These are phyloP conservation scores for Capsicum baccatum DNA, from an alignment of 257 asterid species.

Conservation along the genomic window DNA sequence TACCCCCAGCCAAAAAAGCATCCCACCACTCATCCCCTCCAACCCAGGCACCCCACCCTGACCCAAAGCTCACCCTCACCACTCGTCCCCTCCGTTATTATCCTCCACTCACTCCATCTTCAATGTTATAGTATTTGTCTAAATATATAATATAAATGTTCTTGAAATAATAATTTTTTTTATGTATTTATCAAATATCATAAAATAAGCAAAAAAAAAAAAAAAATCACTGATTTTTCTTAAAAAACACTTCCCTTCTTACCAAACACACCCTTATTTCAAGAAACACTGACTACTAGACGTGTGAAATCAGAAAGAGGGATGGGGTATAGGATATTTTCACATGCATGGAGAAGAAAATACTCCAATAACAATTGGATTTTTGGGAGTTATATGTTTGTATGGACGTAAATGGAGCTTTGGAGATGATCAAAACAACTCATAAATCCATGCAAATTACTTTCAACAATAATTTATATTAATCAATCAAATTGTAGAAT, in stretches of 20 bases:
- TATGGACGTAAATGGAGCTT: constrained; percentile 35
- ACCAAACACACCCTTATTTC: neutral
- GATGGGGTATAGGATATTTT: neutral
- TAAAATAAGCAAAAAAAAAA: neutral
- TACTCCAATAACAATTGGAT: neutral
- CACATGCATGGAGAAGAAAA: neutral
- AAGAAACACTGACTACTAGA: neutral
- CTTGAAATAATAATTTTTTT: too few species aligned
- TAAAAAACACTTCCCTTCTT: neutral
- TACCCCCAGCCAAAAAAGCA: neutral
- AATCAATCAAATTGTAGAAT: neutral
- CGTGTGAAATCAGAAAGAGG: neutral
- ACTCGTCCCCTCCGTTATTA: too few species aligned
- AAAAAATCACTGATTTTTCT: neutral
- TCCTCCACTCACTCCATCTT: neutral
- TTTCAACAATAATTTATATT: neutral
- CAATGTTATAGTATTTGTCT: too few species aligned
- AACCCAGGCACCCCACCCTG: too few species aligned
- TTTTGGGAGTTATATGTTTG: constrained; percentile 16
- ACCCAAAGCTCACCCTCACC: neutral
- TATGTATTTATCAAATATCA: too few species aligned
- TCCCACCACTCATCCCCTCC: too few species aligned
- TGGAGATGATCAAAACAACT: constrained; percentile 19
- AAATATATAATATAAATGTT: too few species aligned
- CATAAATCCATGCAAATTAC: neutral